Base-by-base conservation (phyloP, 2,329 filamentous ascomycete genomes). In the Colletotrichum simmondsii region DNA sequence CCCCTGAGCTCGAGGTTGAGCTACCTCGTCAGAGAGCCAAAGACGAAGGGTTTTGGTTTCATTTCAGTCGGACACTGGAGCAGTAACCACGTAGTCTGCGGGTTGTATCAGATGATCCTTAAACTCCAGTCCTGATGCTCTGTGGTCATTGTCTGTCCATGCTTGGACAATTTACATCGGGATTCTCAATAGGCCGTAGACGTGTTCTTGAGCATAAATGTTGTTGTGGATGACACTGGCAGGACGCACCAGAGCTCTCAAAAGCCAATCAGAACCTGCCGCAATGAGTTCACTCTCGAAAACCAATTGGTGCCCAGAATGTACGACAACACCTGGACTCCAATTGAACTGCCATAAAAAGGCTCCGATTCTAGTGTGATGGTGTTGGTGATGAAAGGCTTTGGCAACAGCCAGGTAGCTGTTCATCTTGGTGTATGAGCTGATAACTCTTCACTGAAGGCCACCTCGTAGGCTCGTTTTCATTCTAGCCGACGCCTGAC, bases 1-100 rank as follows among this genome's bases (percentile, higher is more conserved):
- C 26, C 30, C 54, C 57, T 57, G 68, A 72, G 24, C 42, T 8
- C 19, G 37, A n/a, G 8, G 16, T 49, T 49, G 62, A 63, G 72
- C 71, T 62, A 62, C 49, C 57, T 66, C 62, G 65, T n/a, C 67
- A 52, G 71, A 59, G 65, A n/a, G 64, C 24, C 19, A 59, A 60
- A n/a, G 54, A 52, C 22, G 26, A 24, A 35, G 16, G n/a, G 19
- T 30, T 12, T 12, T 16, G 42, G 26, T 19, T 7, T 12, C 59
- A 19, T 62, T 30, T 49, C 8, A 12, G 7, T 7, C 59, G 28
- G 16, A 26, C 28, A 28, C 30, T 7, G 19, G 16, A 4, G 19
- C 42, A 22, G 42, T 49, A 49, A 49, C 19, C 7, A 49, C 8
- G 19, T 6, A 46, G 14, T 32, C 19, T 46, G 16, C 19, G 16